A percentile compares a stretch with the other conserved stretches of the same genome.
Evolutionary conservation across 1,284 basidiomycete genomes (phyloP).

Genomic region (Marasmius fiardii): DNA sequence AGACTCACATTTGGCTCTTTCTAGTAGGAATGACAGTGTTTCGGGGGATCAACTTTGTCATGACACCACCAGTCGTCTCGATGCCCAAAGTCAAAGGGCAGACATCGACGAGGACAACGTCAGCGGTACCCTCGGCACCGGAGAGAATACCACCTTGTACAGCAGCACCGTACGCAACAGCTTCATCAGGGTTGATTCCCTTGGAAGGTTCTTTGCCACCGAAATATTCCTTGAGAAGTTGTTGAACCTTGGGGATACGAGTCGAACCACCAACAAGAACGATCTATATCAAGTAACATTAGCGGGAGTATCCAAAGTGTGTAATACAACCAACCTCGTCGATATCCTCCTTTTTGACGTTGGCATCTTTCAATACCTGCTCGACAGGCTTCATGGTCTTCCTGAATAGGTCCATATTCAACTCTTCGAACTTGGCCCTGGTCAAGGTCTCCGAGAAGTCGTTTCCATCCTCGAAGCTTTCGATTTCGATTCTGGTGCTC

Average conservation of each 20-base stretch:
- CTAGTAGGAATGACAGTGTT: constrained; percentile 98
- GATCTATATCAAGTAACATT: constrained; percentile 36
- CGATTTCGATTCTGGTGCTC: constrained; percentile 85
- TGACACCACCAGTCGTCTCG: constrained; percentile 97
- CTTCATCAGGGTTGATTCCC: constrained; percentile 95
- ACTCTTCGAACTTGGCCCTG: constrained; percentile 97
- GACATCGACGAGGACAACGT: constrained; percentile 94
- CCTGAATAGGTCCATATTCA: constrained; percentile 98
- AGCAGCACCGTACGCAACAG: constrained; percentile 95
- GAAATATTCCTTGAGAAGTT: constrained; percentile 94
- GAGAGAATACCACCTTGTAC: constrained; percentile 97
- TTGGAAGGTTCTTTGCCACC: constrained; percentile 88
- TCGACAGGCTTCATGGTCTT: constrained; percentile 99
- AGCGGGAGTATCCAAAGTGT: neutral
- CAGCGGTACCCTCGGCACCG: constrained; percentile 79
- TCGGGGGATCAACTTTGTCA: constrained; percentile 95
- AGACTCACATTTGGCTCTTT: constrained; percentile 86
- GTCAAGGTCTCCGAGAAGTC: constrained; percentile 98
- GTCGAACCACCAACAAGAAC: constrained; percentile 97
- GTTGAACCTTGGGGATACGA: constrained; percentile 98
- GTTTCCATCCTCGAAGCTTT: constrained; percentile 93
- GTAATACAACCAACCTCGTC: constrained; percentile 65
- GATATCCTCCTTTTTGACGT: constrained; percentile 96
- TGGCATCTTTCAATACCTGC: constrained; percentile 97
- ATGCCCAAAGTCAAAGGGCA: constrained; percentile 95